Percentiles rank a stretch among this genome's conserved stretches.
Evolutionary conservation across 2,329 filamentous ascomycete genomes (phyloP).

Genomic region (Cladophialophora psammophila): DNA sequence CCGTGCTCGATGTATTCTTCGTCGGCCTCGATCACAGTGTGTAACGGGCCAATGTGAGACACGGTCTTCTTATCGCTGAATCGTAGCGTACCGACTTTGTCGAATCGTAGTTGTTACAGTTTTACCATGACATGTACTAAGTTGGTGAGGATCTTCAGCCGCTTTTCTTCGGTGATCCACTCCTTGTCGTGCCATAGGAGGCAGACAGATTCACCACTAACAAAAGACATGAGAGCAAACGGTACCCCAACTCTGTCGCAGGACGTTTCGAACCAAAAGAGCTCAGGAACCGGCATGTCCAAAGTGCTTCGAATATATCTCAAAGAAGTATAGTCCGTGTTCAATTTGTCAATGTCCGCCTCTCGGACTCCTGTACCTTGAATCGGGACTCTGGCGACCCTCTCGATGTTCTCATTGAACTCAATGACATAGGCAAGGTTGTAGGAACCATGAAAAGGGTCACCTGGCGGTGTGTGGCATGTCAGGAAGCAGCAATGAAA

Average conservation of each 20-base stretch:
- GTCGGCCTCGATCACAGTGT: background rate
- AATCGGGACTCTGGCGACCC: background rate
- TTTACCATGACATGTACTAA: background rate
- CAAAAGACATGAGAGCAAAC: background rate
- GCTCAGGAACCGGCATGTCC: background rate
- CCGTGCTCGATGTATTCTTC: background rate
- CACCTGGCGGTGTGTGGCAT: background rate
- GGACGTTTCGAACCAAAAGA: background rate
- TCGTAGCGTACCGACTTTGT: background rate
- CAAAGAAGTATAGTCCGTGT: background rate
- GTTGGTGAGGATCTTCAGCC: background rate
- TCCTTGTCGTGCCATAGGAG: background rate
- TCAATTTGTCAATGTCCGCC: conserved; percentile 6
- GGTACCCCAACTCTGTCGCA: background rate
- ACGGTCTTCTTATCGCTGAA: background rate
- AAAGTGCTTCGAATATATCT: background rate
- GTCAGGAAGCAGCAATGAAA: background rate
- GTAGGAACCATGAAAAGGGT: background rate
- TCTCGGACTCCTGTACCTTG: background rate
- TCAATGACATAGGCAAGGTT: background rate
- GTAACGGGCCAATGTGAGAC: background rate
- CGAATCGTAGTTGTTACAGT: background rate
- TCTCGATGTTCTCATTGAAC: background rate
- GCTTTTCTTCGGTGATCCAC: background rate
- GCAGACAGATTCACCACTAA: background rate